Evolutionary conservation across 2,329 filamentous ascomycete genomes (phyloP).

Genomic region (Orbilia blumenaviensis): DNA sequence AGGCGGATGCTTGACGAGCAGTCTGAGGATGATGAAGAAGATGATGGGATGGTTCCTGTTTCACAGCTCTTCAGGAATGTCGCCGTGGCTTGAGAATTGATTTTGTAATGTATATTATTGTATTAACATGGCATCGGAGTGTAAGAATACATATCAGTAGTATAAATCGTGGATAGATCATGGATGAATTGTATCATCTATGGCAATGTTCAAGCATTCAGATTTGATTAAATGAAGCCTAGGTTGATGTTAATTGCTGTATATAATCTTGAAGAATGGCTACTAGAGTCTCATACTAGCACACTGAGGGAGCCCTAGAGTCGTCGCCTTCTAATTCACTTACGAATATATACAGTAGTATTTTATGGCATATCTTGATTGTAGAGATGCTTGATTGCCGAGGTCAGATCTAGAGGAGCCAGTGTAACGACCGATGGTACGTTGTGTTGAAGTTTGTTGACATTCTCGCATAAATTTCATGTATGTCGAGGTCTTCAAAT

Average conservation of each 20-base stretch:
- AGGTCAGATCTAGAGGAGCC: background rate
- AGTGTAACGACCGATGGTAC: background rate
- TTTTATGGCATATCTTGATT: too few relatives aligned
- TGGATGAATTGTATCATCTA: too few relatives aligned
- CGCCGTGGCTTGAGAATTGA: conserved; percentile 14
- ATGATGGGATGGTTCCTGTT: conserved; percentile 60
- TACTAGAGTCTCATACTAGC: too few relatives aligned
- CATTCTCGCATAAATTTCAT: conserved; percentile 27
- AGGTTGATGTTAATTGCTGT: too few relatives aligned
- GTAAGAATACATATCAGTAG: conserved; percentile 25
- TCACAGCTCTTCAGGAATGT: conserved; percentile 61
- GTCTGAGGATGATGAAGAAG: conserved; percentile 59
- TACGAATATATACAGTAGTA: too few relatives aligned
- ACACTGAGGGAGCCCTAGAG: too few relatives aligned
- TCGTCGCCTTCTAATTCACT: too few relatives aligned
- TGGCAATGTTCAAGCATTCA: too few relatives aligned
- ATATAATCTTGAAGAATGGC: too few relatives aligned
- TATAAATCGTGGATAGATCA: too few relatives aligned
- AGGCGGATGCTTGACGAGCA: conserved; percentile 63
- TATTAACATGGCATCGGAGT: background rate
- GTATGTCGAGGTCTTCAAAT: background rate
- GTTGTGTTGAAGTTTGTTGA: conserved; percentile 22
- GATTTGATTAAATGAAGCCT: too few relatives aligned
- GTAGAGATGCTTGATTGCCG: too few relatives aligned
- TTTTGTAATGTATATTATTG: conserved; percentile 23